Conservation (phyloP, 805 yeast species). For the Wickerhamomyces silvicola region DNA sequence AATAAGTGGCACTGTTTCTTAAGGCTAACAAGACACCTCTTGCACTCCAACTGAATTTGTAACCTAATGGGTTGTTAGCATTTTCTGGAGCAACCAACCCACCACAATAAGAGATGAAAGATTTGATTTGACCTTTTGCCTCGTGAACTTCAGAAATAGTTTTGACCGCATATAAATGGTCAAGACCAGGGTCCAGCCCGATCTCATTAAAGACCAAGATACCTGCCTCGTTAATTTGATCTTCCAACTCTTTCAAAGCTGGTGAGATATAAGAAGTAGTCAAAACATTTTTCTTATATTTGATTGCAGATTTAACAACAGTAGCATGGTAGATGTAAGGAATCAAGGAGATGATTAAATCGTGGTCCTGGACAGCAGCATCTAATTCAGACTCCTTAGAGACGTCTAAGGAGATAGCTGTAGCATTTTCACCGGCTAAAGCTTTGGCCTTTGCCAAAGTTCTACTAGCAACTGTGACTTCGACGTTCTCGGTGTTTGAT, state of each 20-base stretch:
- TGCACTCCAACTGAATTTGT: conserved; percentile 98
- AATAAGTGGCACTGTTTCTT: conserved; percentile 88
- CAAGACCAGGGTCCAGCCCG: conserved; percentile 98
- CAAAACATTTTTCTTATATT: conserved; percentile 79
- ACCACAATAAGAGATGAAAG: conserved; percentile 96
- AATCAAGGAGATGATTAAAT: conserved; percentile 87
- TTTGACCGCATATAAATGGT: conserved; percentile 97
- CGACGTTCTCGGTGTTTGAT: conserved; percentile 66
- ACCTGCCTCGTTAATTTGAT: conserved; percentile 87
- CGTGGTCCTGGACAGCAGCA: conserved; percentile 67
- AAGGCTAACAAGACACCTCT: conserved; percentile 95
- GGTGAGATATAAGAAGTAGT: conserved; percentile 97
- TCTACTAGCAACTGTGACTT: conserved; percentile 96
- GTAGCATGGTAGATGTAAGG: conserved; percentile 93
- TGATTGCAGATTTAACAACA: conserved; percentile 91
- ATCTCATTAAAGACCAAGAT: conserved; percentile 97
- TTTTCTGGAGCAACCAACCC: conserved; percentile 98
- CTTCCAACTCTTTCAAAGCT: conserved; percentile 80
- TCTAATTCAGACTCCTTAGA: conserved; percentile 73
- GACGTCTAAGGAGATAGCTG: conserved; percentile 90
- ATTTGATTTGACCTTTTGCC: conserved; percentile 84
- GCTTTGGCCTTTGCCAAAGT: conserved; percentile 80
- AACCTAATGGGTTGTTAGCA: conserved; percentile 96
- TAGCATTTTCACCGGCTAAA: conserved; percentile 77
- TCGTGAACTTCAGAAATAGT: conserved; percentile 95